Base-by-base conservation (phyloP, 495 filamentous ascomycete species). In the Mytilinidion resinicola region DNA sequence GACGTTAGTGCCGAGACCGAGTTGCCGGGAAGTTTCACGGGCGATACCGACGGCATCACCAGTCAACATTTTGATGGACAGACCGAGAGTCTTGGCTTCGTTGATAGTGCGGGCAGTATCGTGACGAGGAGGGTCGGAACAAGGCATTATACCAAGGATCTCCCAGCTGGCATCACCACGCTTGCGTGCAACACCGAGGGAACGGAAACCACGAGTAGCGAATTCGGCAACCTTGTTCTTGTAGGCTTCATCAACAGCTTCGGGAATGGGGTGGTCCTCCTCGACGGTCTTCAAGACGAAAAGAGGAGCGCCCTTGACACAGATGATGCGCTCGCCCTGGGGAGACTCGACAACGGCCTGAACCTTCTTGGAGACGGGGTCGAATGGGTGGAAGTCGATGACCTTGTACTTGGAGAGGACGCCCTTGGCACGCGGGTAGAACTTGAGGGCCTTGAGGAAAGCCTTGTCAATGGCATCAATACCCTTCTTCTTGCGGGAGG, bases 61-160 rank as follows among this genome's bases (percentile, higher is more conserved):
- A 72, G 91, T 96, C 76, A 96, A 84, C 89, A 96, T 96, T 78
- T 95, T 96, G 74, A 96, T 89, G 56, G 84, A 86, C 44, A 96
- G 78, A 75, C 91, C 91, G 52, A 96, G 83, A 56, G 78, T 78
- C 78, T 91, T 87, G 65, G 91, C 91, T 76, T 96, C 90, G 68
- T 85, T 82, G 75, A 96, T 87, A 58, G 90, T 95, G 70, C 88
- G 86, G 61, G 87, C 88, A 65, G 90, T 95, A 71, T 95, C 90
- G 76, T 93, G 83, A 67, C 91, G 88, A 59, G 91, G 91, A 55
- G 91, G 91, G 68, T 96, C 91, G 65, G 81, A 87, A 80, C 89
- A 93, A 65, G 91, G 91, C 85, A 95, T 89, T 68, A 95, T 93
- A 67, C 91, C 91, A 61, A 96, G 84, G 62, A 96, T 89, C 69